These are phyloP conservation scores for Sutorius eximius DNA, from an alignment of 1,284 basidiomycete species.

Conservation along the genomic window DNA sequence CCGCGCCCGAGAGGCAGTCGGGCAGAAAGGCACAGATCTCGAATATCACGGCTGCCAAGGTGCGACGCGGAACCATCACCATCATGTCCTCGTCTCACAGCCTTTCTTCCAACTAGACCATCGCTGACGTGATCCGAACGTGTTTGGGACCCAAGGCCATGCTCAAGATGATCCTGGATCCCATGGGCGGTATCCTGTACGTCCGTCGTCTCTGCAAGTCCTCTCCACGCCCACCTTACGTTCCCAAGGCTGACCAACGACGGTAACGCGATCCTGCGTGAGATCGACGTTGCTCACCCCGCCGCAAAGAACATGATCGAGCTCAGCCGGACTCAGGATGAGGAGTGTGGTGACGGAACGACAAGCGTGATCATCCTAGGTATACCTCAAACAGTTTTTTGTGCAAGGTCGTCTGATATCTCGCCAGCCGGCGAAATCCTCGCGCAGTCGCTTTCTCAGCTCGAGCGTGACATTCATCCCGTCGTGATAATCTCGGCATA, in stretches of 20 bases:
- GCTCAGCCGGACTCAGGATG: conserved; percentile 94
- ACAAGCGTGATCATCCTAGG: conserved; percentile 97
- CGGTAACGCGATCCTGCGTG: conserved; percentile 95
- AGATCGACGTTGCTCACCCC: conserved; percentile 98
- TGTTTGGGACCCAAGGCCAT: conserved; percentile 97
- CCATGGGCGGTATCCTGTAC: conserved; percentile 95
- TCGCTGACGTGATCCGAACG: conserved; percentile 98
- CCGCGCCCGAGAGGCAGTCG: too few relatives aligned
- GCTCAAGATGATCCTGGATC: conserved; percentile 99
- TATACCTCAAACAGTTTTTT: conserved; percentile 32
- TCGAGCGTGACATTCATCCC: conserved; percentile 96
- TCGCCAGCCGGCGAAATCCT: conserved; percentile 91
- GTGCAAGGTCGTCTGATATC: neutral
- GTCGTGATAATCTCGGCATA: conserved; percentile 99
- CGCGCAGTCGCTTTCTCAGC: conserved; percentile 87
- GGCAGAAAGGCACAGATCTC: too few relatives aligned
- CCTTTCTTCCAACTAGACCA: conserved; percentile 58
- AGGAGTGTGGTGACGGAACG: conserved; percentile 98
- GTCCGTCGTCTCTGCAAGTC: conserved; percentile 33
- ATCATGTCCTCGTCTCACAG: neutral
- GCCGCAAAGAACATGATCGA: conserved; percentile 99
- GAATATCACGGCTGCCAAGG: too few relatives aligned
- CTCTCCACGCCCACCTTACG: neutral
- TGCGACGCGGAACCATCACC: conserved; percentile 33
- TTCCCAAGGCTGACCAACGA: conserved; percentile 86